Evolutionary conservation across 257 asterid species (phyloP).

Genomic region (Solanum gandarillasii): DNA sequence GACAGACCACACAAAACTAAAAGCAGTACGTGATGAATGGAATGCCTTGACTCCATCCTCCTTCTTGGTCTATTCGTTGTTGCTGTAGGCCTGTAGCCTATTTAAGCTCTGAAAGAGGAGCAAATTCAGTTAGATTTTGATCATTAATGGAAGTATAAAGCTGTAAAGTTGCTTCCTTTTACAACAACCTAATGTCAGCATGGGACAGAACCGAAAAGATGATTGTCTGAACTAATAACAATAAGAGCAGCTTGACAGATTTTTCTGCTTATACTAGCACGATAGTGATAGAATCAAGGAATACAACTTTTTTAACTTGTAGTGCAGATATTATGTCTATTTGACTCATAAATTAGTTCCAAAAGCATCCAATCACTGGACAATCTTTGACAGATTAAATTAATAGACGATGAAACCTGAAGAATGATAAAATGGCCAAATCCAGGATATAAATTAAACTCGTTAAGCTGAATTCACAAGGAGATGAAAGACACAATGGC

Average conservation of each 20-base stretch:
- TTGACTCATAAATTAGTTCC: neutral
- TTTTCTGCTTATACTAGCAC: neutral
- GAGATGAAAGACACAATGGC: neutral
- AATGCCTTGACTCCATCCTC: slow-evolving; percentile 41
- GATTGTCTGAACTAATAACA: neutral
- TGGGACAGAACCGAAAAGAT: neutral
- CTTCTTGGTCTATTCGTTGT: slow-evolving; percentile 20
- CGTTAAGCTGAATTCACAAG: neutral
- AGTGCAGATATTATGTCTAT: neutral
- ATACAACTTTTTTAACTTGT: neutral
- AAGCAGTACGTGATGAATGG: slow-evolving; percentile 18
- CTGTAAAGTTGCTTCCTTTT: neutral
- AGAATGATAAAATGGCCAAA: neutral
- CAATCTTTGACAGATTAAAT: neutral
- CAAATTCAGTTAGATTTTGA: slow-evolving; percentile 6
- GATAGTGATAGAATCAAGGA: neutral
- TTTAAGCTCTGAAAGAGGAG: slow-evolving; percentile 13
- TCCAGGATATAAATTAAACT: neutral
- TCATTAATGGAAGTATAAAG: slow-evolving; percentile 4
- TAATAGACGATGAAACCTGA: neutral
- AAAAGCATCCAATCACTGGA: neutral
- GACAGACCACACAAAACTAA: slow-evolving; percentile 27
- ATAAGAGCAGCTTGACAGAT: neutral
- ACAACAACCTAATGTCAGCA: slow-evolving; percentile 4
- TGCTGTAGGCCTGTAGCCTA: slow-evolving; percentile 19